These are phyloP conservation scores for Uncinocarpus reesii DNA, from an alignment of 2,329 filamentous ascomycete species.

Conservation along the genomic window DNA sequence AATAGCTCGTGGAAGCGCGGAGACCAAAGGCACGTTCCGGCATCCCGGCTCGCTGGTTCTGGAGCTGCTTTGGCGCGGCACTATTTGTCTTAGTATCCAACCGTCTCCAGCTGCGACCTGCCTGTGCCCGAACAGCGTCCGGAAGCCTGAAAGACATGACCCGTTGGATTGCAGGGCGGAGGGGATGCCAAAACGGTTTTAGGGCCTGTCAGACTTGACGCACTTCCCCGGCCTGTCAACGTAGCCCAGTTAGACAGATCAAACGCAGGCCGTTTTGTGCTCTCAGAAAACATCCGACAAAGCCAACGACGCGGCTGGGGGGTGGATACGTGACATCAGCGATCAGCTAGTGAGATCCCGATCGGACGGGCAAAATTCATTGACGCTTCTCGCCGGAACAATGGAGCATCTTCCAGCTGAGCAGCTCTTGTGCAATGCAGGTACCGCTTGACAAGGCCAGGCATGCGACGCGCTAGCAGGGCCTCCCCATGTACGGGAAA, in stretches of 20 bases:
- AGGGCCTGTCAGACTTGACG: too few species aligned
- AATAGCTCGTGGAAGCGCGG: conserved; percentile 5
- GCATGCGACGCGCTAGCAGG: conserved; percentile 5
- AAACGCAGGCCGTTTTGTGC: not conserved
- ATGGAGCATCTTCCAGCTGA: too few species aligned
- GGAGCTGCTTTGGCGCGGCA: conserved; percentile 5
- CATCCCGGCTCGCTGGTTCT: conserved; percentile 11
- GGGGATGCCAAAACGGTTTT: too few species aligned
- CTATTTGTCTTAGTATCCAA: conserved; percentile 5
- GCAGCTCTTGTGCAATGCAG: not conserved
- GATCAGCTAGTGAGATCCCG: not conserved
- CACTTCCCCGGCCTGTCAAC: too few species aligned
- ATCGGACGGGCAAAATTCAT: conserved; percentile 3
- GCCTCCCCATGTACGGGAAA: not conserved
- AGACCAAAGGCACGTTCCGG: conserved; percentile 8
- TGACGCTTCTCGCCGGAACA: not conserved
- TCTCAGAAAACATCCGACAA: not conserved
- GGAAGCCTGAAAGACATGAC: not conserved
- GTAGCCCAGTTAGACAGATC: too few species aligned
- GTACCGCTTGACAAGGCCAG: conserved; percentile 2
- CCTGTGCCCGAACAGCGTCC: not conserved
- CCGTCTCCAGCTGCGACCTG: not conserved
- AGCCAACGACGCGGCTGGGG: not conserved
- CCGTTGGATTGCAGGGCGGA: not conserved
- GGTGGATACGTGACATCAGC: conserved; percentile 6